Percentiles rank a stretch among this genome's conserved stretches.
Conservation (phyloP, 2,329 filamentous ascomycete species). For the Talaromyces sp. region DNA sequence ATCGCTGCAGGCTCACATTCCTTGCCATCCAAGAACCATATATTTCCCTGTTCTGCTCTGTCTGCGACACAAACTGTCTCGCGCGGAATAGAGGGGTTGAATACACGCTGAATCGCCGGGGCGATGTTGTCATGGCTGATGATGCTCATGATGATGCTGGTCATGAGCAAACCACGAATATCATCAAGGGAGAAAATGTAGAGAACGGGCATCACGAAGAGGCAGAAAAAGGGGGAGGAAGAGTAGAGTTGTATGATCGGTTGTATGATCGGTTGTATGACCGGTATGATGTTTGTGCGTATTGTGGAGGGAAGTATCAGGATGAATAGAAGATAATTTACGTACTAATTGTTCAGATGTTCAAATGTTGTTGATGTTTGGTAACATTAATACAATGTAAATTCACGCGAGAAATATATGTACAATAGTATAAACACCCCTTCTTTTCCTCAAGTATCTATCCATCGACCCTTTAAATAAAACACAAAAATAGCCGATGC, state of each 20-base stretch:
- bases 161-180: not conserved
- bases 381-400: not conserved
- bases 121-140: not conserved
- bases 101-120: constrained; percentile 3
- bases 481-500: not conserved
- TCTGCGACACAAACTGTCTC: constrained; percentile 45
- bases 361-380: not conserved
- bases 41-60: constrained; percentile 48
- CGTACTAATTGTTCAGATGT: no score
- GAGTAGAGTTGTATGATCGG: constrained; percentile 14
- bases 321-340: no score
- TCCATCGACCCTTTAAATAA: not conserved
- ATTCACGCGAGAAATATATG: not conserved
- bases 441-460: not conserved
- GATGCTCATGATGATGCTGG: not conserved
- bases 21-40: constrained; percentile 51
- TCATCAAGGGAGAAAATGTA: not conserved
- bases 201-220: not conserved
- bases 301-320: constrained; percentile 31
- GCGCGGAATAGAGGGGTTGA: constrained; percentile 38
- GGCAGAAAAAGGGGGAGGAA: constrained; percentile 1
- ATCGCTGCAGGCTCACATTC: constrained; percentile 51
- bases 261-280: constrained; percentile 23
- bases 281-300: constrained; percentile 31
- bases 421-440: not conserved